A percentile compares a stretch with the other conserved stretches of the same genome.
phyloP scores from a whole-genome alignment of 2,329 filamentous ascomycete genomes.

The Phaeosphaeriaceae sp. region DNA sequence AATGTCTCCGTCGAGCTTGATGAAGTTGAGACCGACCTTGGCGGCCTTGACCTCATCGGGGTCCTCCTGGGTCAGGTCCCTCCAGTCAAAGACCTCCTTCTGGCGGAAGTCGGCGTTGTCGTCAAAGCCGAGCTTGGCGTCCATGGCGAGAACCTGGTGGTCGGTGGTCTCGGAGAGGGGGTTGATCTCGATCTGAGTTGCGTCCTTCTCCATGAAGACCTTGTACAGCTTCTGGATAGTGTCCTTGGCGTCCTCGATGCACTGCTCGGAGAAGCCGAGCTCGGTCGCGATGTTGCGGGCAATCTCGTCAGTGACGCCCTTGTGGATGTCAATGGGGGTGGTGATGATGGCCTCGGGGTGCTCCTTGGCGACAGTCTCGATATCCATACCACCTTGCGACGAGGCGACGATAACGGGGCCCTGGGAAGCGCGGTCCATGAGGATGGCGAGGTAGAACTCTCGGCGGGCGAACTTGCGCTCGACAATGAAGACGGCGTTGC shows the following conservation, averaged over 20 bases:
- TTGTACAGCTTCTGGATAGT: slow-evolving; percentile 99
- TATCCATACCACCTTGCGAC: slow-evolving; percentile 98
- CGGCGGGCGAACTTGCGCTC: slow-evolving; percentile 99
- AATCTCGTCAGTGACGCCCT: slow-evolving; percentile 94
- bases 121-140: slow-evolving; percentile 98
- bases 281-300: slow-evolving; percentile 87
- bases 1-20: slow-evolving; percentile 99
- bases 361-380: slow-evolving; percentile 98
- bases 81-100: slow-evolving; percentile 93
- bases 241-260: slow-evolving; percentile 91
- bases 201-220: slow-evolving; percentile 98
- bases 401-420: slow-evolving; percentile 95
- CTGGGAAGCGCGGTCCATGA: slow-evolving; percentile 96
- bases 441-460: slow-evolving; percentile 98
- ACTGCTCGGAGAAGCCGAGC: slow-evolving; percentile 97
- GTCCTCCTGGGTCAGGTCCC: slow-evolving; percentile 95
- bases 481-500: slow-evolving; percentile 98
- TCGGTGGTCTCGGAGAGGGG: slow-evolving; percentile 97
- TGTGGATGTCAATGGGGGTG: slow-evolving; percentile 91
- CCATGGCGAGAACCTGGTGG: slow-evolving; percentile 98
- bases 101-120: slow-evolving; percentile 99
- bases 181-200: slow-evolving; percentile 99
- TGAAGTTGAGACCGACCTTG: slow-evolving; percentile 95
- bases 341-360: slow-evolving; percentile 94
- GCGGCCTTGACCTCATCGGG: slow-evolving; percentile 96